Evolutionary conservation across 2,329 filamentous ascomycete species (phyloP).

Genomic region (Sordariomycetes sp.): DNA sequence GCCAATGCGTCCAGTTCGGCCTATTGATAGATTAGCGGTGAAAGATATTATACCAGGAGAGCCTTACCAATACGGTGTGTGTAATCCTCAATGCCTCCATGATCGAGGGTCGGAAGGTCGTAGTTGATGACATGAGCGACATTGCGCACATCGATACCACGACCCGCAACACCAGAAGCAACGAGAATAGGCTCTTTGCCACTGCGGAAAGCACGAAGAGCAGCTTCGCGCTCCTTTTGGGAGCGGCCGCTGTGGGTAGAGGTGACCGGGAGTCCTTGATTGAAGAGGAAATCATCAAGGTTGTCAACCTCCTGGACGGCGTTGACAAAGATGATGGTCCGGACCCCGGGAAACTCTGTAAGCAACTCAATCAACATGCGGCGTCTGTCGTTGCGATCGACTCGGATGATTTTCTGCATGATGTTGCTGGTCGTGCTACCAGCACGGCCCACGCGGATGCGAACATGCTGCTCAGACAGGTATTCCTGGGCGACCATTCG

Average conservation of each 20-base stretch:
- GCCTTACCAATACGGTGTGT: constrained; percentile 80
- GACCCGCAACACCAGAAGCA: constrained; percentile 76
- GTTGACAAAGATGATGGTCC: constrained; percentile 89
- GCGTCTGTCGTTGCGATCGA: constrained; percentile 59
- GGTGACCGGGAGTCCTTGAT: constrained; percentile 68
- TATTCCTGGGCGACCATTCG: constrained; percentile 70
- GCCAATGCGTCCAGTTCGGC: constrained; percentile 89
- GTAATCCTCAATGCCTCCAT: constrained; percentile 91
- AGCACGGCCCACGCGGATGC: constrained; percentile 77
- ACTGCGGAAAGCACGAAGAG: constrained; percentile 73
- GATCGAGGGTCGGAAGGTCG: constrained; percentile 63
- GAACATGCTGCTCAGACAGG: constrained; percentile 64
- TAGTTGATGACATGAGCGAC: constrained; percentile 92
- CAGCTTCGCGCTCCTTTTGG: constrained; percentile 85
- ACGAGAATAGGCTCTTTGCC: constrained; percentile 73
- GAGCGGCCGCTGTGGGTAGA: constrained; percentile 85
- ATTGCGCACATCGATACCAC: constrained; percentile 81
- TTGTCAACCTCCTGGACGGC: constrained; percentile 69
- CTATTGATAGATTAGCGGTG: constrained; percentile 27
- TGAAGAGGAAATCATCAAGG: constrained; percentile 81
- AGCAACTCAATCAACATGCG: constrained; percentile 65
- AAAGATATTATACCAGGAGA: constrained; percentile 3
- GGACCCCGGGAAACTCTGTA: constrained; percentile 56
- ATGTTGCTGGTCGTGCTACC: constrained; percentile 81
- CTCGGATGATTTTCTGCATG: constrained; percentile 63